A percentile compares a stretch with the other conserved stretches of the same genome.
phyloP scores from a whole-genome alignment of 192 early-diverging fungal species.

The Linderina pennispora region DNA sequence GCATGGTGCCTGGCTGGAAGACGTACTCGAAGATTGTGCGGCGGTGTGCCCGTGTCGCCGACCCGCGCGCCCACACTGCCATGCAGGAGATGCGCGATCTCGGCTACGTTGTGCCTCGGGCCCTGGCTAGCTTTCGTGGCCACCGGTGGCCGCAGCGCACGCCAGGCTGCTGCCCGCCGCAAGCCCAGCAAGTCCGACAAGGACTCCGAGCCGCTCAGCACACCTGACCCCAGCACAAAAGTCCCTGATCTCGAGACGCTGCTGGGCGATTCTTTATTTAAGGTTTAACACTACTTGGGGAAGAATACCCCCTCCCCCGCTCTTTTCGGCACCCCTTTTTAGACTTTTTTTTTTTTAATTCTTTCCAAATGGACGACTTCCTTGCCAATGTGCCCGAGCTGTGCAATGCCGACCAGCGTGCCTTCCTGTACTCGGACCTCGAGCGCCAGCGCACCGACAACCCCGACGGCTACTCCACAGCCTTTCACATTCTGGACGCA shows the following conservation, averaged over 20 bases:
- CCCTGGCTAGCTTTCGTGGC: slow-evolving; percentile 26
- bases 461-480: slow-evolving; percentile 33
- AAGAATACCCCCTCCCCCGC: neutral
- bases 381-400: slow-evolving; percentile 14
- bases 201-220: too few species aligned
- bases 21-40: slow-evolving; percentile 50
- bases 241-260: too few species aligned
- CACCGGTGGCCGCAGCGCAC: slow-evolving; percentile 19
- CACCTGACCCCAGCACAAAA: too few species aligned
- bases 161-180: neutral
- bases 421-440: slow-evolving; percentile 40
- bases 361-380: slow-evolving; percentile 9
- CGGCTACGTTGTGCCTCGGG: slow-evolving; percentile 44
- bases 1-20: slow-evolving; percentile 49
- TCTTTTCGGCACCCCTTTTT: neutral
- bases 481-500: slow-evolving; percentile 23
- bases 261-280: too few species aligned
- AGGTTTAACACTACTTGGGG: too few species aligned
- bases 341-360: neutral
- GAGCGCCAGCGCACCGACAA: slow-evolving; percentile 20
- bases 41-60: slow-evolving; percentile 52
- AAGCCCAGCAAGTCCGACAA: neutral
- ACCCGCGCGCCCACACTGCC: slow-evolving; percentile 54
- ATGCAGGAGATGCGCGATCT: slow-evolving; percentile 60
- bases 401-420: slow-evolving; percentile 23